Evolutionary conservation across 2,329 filamentous ascomycete genomes (phyloP), one percentile per base, ranked within the genome.

Genomic region (Cordyceps cateniannulata): DNA sequence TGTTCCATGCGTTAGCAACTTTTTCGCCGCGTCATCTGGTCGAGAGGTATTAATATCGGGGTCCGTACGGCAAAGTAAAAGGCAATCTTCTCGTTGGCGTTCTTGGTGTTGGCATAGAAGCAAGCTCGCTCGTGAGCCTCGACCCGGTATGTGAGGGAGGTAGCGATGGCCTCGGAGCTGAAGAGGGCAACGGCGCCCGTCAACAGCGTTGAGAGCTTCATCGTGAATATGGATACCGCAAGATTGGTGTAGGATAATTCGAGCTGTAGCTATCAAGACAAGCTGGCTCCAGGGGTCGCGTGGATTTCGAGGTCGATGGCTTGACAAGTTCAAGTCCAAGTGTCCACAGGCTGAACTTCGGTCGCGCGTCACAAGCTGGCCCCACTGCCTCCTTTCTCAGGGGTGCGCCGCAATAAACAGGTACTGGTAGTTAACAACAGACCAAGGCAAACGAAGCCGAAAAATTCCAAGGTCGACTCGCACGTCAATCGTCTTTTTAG

Each of bases 51-150:
- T 2, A 32, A 9, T 32, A 9, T 12, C 45, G 35, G n/a, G 55
- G 42, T 47, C 78, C 88, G 66, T 79, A 99, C 95, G 63, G 95
- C 96, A 77, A 99, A 99, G 80, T 99, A 99, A 73, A 99, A 99
- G 54, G 95, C 93, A 67, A 99, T 82, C 84, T 99, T 99, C 69
- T 90, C 85, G 68, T 88, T 88, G 73, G 85, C 83, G 72, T 89
- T 85, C 65, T 92, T 86, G 60, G 93, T 88, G 67, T 85, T 80
- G 61, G 90, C 85, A 75, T 90, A 97, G 85, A 99, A 99, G 81
- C 95, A 99, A 63, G 95, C 91, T 77, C 90, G 92, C 81, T 98
- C 95, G 79, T 96, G 90, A 55, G 95, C 90, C 57, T 82, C 78
- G 51, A 99, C 82, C 77, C 93, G 91, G 81, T 97, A 99, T 52